phyloP scores from a whole-genome alignment of 768 basidiomycete species.

The Candolleomyces eurysporus region DNA sequence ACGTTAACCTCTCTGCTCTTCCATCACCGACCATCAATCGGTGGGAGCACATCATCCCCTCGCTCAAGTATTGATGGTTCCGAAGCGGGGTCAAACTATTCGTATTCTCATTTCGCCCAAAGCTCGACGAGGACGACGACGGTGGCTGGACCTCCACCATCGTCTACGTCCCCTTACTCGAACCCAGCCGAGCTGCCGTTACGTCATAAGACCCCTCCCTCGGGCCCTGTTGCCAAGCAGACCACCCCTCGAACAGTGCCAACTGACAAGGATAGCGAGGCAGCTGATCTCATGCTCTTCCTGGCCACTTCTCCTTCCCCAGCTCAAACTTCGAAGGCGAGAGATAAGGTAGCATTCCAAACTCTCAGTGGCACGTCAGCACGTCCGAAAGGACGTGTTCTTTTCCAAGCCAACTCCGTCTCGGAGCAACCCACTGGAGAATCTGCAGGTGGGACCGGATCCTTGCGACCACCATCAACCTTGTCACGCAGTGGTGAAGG shows the following conservation, averaged over 20 bases:
- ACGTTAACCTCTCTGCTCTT: slow-evolving; percentile 73
- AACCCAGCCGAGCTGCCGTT: slow-evolving; percentile 27
- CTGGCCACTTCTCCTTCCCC: slow-evolving; percentile 86
- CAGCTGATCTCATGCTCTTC: slow-evolving; percentile 83
- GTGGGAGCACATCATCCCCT: slow-evolving; percentile 54
- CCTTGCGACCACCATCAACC: slow-evolving; percentile 16
- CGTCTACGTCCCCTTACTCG: slow-evolving; percentile 38
- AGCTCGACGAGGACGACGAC: slow-evolving; percentile 58
- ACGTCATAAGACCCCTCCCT: slow-evolving; percentile 38
- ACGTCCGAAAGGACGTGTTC: slow-evolving; percentile 64
- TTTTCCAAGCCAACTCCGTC: slow-evolving; percentile 52
- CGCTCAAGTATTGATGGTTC: slow-evolving; percentile 72
- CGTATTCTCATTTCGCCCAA: slow-evolving; percentile 64
- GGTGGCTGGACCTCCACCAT: slow-evolving; percentile 37
- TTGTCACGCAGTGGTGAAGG: slow-evolving; percentile 34
- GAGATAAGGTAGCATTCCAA: slow-evolving; percentile 56
- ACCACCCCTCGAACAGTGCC: slow-evolving; percentile 50
- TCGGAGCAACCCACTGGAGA: slow-evolving; percentile 20
- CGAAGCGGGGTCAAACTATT: slow-evolving; percentile 60
- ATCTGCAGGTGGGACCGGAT: slow-evolving; percentile 17
- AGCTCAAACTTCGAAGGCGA: slow-evolving; percentile 57
- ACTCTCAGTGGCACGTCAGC: slow-evolving; percentile 50
- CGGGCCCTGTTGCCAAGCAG: slow-evolving; percentile 23
- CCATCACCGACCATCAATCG: slow-evolving; percentile 58
- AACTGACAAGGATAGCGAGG: slow-evolving; percentile 66